A percentile compares a stretch with the other conserved stretches of the same genome.
Evolutionary conservation across 2,329 filamentous ascomycete genomes (phyloP).

Genomic region (Amauroascus niger): DNA sequence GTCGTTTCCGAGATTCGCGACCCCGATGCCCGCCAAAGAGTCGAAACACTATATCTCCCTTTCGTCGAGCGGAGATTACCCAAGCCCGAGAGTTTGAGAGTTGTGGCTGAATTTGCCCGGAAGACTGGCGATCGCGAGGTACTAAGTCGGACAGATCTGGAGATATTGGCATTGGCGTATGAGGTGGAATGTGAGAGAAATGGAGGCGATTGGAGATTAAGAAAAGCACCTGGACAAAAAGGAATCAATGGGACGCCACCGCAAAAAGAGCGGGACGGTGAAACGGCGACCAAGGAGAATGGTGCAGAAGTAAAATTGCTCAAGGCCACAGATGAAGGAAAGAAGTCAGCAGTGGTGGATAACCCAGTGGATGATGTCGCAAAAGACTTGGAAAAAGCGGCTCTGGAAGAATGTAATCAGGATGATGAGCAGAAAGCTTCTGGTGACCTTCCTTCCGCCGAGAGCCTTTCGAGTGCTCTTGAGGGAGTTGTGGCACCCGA

Average conservation of each 20-base stretch:
- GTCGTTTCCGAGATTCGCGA: conserved; percentile 85
- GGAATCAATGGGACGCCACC: conserved; percentile 60
- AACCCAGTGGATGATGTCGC: conserved; percentile 24
- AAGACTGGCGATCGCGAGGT: conserved; percentile 84
- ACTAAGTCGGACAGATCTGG: conserved; percentile 78
- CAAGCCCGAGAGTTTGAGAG: conserved; percentile 62
- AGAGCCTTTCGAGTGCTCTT: not conserved
- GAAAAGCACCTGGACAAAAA: conserved; percentile 71
- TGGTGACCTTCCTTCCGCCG: not conserved
- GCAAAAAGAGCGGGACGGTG: conserved; percentile 21
- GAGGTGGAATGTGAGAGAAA: conserved; percentile 90
- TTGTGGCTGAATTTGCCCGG: conserved; percentile 74
- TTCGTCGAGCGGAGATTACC: conserved; percentile 73
- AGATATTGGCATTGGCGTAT: conserved; percentile 81
- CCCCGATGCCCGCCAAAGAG: conserved; percentile 63
- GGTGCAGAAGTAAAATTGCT: conserved; percentile 23
- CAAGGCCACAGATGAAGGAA: conserved; percentile 18
- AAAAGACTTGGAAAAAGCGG: conserved; percentile 23
- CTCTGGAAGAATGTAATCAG: conserved; percentile 21
- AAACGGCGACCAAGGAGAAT: conserved; percentile 11
- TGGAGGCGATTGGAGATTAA: conserved; percentile 76
- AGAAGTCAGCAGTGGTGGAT: conserved; percentile 8
- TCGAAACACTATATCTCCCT: conserved; percentile 75
- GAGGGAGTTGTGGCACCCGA: not conserved
- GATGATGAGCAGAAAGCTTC: conserved; percentile 17